These are phyloP conservation scores for Phaeosphaeria sp. DNA, from an alignment of 2,329 filamentous ascomycete species.

Conservation along the genomic window DNA sequence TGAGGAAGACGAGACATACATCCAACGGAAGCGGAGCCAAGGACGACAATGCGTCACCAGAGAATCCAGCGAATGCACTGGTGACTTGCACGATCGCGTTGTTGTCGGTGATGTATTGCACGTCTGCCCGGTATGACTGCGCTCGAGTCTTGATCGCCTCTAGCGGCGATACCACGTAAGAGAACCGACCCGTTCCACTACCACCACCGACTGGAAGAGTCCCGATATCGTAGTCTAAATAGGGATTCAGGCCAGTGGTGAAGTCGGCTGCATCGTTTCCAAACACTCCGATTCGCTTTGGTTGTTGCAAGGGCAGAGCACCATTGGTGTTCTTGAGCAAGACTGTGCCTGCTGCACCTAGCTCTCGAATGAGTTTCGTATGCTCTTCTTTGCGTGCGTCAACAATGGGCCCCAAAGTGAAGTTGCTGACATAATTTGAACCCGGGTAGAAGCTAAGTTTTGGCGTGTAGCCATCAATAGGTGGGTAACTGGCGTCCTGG, in stretches of 20 bases:
- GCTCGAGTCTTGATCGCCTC: constrained; percentile 47
- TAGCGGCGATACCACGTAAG: constrained; percentile 49
- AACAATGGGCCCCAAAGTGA: constrained; percentile 39
- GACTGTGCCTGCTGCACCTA: constrained; percentile 51
- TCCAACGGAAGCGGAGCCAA: too few relatives aligned
- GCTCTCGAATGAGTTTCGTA: constrained; percentile 45
- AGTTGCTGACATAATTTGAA: constrained; percentile 35
- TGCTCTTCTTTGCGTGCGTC: constrained; percentile 50
- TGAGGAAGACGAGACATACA: too few relatives aligned
- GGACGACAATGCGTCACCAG: constrained; percentile 55
- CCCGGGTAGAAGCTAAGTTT: constrained; percentile 25
- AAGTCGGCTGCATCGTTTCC: constrained; percentile 55
- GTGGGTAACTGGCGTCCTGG: constrained; percentile 47
- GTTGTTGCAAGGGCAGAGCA: constrained; percentile 59
- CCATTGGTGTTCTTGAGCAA: constrained; percentile 57
- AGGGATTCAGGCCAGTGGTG: constrained; percentile 54
- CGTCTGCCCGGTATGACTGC: constrained; percentile 39
- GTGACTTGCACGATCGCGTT: constrained; percentile 34
- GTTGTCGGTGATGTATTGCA: constrained; percentile 57
- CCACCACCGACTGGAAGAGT: constrained; percentile 54
- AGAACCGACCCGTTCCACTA: constrained; percentile 49
- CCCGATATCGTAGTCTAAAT: constrained; percentile 45
- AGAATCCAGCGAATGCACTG: constrained; percentile 26
- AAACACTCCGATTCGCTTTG: constrained; percentile 56
- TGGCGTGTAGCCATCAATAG: constrained; percentile 41